Base-by-base conservation (phyloP, 257 asterid genomes). In the Coffea canephora region DNA sequence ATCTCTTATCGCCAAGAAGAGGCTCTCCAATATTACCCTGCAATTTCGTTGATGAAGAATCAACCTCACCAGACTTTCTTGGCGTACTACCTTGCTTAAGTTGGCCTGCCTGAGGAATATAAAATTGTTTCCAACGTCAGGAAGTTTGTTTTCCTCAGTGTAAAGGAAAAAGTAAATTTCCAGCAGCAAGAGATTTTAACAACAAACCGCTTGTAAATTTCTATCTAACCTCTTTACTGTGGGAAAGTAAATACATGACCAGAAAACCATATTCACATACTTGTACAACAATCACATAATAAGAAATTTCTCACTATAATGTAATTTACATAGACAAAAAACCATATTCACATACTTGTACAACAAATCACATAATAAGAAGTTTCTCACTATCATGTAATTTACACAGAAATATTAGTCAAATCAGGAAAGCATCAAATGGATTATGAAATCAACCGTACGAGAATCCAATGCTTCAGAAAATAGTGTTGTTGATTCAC, bases 61-160 rank as follows among this genome's bases (percentile, higher is more conserved):
- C 89, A 27, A 84, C 86, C 73, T 90, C 90, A 8, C 86, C 83
- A 13, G 91, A 52, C 79, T 86, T 92, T 78, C 77, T 91, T 67
- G 90, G 88, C 54, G 89, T 82, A 62, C 55, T 89, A 54, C 85
- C 91, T 48, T 80, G 89, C 83, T 89, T 90, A 84, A 15, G 69
- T 74, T 87, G 96, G 70, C 85, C 86, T 78, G 90, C 98, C 98
- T 91, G 93, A 54, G 80, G 55, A 73, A 77, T 81, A 52, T 9
- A 67, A 69, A 81, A 62, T 46, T 74, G 73, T 45, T 64, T 36
- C 27, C 55, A 23, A 49, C 43, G 46, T 77, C 55, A 83, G 71
- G 25, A 31, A 39, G 31, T 46, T 45, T 48, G 72, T 74, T 31
- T 43, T 21, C 69, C 48, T 41, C 3, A 39, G 43, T 4, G 11